These are phyloP conservation scores for Letharia columbiana DNA, from an alignment of 495 filamentous ascomycete genomes.

Conservation along the genomic window DNA sequence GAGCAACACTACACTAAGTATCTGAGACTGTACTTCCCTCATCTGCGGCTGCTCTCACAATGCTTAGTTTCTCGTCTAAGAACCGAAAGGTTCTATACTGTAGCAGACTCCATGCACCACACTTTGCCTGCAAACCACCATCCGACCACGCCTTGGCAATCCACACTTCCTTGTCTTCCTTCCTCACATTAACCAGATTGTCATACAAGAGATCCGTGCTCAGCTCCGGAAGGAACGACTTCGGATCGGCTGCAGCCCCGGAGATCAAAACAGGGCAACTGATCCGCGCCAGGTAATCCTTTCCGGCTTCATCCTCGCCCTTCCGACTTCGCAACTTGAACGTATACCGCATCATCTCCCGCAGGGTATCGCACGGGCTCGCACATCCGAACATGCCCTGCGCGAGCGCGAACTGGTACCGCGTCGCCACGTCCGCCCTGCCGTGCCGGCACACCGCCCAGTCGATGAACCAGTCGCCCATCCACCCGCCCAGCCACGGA, in stretches of 20 bases:
- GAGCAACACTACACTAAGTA: too few species aligned
- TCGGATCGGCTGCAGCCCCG: too few species aligned
- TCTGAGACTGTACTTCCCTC: too few species aligned
- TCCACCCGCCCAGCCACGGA: conserved; percentile 29
- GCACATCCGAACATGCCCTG: not conserved
- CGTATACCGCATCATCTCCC: too few species aligned
- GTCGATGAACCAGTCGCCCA: conserved; percentile 18
- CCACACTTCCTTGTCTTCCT: not conserved
- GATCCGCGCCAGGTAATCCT: too few species aligned
- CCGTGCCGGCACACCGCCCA: not conserved
- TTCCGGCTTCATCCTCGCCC: too few species aligned
- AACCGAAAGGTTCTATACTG: not conserved
- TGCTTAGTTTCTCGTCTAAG: not conserved
- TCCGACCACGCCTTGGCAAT: not conserved
- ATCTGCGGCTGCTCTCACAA: not conserved
- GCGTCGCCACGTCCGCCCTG: conserved; percentile 9
- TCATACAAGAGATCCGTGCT: too few species aligned
- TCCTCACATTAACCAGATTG: too few species aligned
- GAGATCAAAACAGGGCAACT: too few species aligned
- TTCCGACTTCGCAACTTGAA: too few species aligned
- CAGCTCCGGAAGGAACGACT: too few species aligned
- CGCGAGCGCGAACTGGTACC: not conserved
- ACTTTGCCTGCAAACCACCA: not conserved
- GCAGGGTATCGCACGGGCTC: too few species aligned
- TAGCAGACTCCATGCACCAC: not conserved